Evolutionary conservation across 1,284 basidiomycete species (phyloP).

Genomic region (Sporisorium graminicola): DNA sequence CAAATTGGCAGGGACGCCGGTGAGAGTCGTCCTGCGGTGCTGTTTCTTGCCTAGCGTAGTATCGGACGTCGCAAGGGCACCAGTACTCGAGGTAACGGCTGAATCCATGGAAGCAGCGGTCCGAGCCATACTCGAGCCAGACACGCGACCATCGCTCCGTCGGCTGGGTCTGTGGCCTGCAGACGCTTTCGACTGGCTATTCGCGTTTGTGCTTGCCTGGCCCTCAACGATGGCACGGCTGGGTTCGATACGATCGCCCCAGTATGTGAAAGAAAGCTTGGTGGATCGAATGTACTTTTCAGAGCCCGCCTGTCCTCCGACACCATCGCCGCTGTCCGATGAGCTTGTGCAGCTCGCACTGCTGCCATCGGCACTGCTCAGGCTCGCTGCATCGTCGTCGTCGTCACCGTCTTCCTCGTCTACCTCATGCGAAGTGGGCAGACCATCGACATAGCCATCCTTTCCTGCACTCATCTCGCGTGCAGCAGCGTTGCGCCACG

Average conservation of each 20-base stretch:
- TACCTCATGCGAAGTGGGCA: slow-evolving; percentile 48
- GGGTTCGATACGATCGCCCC: slow-evolving; percentile 58
- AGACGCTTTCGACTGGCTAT: neutral
- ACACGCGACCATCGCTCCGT: slow-evolving; percentile 1
- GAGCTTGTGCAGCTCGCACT: slow-evolving; percentile 25
- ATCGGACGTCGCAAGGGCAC: slow-evolving; percentile 4
- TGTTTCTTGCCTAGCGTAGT: slow-evolving; percentile 7
- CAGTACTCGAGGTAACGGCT: slow-evolving; percentile 3
- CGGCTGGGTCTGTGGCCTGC: neutral
- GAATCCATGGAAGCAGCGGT: slow-evolving; percentile 17
- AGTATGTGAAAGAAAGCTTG: slow-evolving; percentile 62
- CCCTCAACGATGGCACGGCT: slow-evolving; percentile 20
- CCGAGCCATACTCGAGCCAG: neutral
- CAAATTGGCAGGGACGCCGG: neutral
- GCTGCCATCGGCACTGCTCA: slow-evolving; percentile 25
- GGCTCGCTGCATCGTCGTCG: slow-evolving; percentile 29
- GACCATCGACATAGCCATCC: slow-evolving; percentile 24
- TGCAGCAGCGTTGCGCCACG: slow-evolving; percentile 45
- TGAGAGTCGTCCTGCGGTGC: slow-evolving; percentile 14
- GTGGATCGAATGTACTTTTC: slow-evolving; percentile 56
- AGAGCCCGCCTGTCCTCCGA: slow-evolving; percentile 41
- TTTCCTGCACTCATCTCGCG: slow-evolving; percentile 5
- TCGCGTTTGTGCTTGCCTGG: neutral
- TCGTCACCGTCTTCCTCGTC: slow-evolving; percentile 53
- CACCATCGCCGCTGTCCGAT: slow-evolving; percentile 42